Evolutionary conservation across 2,329 filamentous ascomycete genomes (phyloP).

Genomic region (Fusarium sp.): DNA sequence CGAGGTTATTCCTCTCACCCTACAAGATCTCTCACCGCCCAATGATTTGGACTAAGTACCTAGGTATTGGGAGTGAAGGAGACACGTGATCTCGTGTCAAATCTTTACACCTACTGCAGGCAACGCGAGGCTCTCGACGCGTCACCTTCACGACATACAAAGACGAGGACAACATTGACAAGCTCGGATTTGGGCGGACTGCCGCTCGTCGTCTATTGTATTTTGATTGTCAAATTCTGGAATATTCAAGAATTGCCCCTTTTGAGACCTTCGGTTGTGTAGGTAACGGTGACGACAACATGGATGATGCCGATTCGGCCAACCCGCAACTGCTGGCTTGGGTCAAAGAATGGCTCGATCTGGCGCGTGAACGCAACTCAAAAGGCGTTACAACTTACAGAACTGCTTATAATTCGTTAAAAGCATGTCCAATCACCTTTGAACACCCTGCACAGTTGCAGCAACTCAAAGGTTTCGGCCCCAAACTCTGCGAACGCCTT

Average conservation of each 20-base stretch:
- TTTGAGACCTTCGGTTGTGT: neutral
- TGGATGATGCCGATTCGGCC: slow-evolving; percentile 61
- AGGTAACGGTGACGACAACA: slow-evolving; percentile 23
- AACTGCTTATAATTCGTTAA: slow-evolving; percentile 81
- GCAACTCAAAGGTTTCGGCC: slow-evolving; percentile 79
- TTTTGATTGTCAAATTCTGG: neutral
- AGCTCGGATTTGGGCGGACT: neutral
- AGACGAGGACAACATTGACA: neutral
- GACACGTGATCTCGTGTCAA: slow-evolving; percentile 45
- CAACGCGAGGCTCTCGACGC: slow-evolving; percentile 21
- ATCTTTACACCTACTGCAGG: neutral
- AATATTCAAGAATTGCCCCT: neutral
- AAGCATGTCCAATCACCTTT: slow-evolving; percentile 77
- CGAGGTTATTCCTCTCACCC: neutral
- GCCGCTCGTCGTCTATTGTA: neutral
- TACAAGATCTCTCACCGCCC: slow-evolving; percentile 10
- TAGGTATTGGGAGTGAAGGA: neutral
- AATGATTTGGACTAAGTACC: neutral
- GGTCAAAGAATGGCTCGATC: slow-evolving; percentile 82
- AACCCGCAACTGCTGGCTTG: slow-evolving; percentile 79
- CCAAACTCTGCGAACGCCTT: slow-evolving; percentile 76
- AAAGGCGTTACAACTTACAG: slow-evolving; percentile 80
- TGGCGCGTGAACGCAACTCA: slow-evolving; percentile 74
- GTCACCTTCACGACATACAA: slow-evolving; percentile 6
- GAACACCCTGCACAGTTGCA: slow-evolving; percentile 79